Evolutionary conservation across 169 alveolate species (phyloP).

Genomic region (Amoebophrya sp.): DNA sequence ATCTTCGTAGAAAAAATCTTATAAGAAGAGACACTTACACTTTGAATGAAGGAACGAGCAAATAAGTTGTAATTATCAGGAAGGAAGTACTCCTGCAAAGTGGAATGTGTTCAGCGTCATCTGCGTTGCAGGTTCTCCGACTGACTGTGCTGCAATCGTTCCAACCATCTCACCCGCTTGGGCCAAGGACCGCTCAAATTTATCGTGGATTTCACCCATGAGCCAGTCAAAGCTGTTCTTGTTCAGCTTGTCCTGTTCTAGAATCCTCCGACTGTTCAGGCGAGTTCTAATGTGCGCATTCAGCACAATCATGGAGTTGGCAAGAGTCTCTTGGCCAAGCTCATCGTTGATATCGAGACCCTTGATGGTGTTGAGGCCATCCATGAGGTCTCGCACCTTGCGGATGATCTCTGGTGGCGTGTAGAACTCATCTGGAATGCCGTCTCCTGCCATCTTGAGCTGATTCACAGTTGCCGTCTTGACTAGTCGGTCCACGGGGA

Average conservation of each 20-base stretch:
- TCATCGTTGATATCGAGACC: not conserved
- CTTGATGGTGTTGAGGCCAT: constrained; percentile 23
- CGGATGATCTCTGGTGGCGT: constrained; percentile 36
- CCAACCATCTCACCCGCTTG: constrained; percentile 96
- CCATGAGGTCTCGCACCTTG: constrained; percentile 47
- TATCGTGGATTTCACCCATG: constrained; percentile 91
- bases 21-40: too few relatives aligned
- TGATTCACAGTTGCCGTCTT: too few relatives aligned
- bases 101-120: constrained; percentile 99
- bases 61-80: not conserved
- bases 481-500: constrained; percentile 82
- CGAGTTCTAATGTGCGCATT: constrained; percentile 87
- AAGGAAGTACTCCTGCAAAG: constrained; percentile 86
- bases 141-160: constrained; percentile 98
- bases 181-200: constrained; percentile 85
- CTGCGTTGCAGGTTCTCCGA: constrained; percentile 99
- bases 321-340: constrained; percentile 76
- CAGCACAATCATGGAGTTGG: constrained; percentile 75
- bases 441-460: constrained; percentile 59
- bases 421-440: constrained; percentile 32
- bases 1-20: too few relatives aligned
- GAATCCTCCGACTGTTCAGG: constrained; percentile 82
- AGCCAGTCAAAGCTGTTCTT: constrained; percentile 88
- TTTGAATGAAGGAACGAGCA: too few relatives aligned
- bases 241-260: constrained; percentile 85